Conservation (phyloP, 2,329 filamentous ascomycete species). For the Verticillium albo-atrum region DNA sequence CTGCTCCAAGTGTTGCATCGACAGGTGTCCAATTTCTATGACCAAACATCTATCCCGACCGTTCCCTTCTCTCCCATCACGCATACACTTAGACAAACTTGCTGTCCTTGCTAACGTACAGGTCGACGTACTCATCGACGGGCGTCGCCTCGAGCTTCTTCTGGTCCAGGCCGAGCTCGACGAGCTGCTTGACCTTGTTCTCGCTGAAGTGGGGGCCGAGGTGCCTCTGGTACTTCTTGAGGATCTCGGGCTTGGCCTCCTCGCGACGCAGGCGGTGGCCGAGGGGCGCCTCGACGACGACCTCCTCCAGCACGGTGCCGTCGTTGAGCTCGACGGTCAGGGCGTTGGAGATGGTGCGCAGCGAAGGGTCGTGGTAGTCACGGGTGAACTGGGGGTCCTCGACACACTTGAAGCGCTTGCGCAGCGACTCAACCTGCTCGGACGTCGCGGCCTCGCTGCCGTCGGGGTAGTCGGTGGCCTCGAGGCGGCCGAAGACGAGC, state of each 20-base stretch:
- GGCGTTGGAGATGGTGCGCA: conserved; percentile 96
- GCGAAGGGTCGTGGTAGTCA: conserved; percentile 91
- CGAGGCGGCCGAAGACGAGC: conserved; percentile 91
- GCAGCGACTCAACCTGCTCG: conserved; percentile 81
- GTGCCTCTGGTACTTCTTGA: conserved; percentile 94
- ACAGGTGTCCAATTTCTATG: neutral
- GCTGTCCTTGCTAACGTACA: conserved; percentile 64
- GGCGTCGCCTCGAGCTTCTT: conserved; percentile 74
- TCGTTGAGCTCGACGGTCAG: conserved; percentile 93
- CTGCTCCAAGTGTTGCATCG: neutral
- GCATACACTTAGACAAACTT: conserved; percentile 45
- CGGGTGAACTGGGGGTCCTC: conserved; percentile 92
- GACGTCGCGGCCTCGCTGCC: conserved; percentile 89
- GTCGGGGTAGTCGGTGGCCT: conserved; percentile 90
- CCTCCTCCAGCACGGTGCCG: conserved; percentile 84
- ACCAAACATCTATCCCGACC: neutral
- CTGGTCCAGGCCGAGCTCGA: conserved; percentile 72
- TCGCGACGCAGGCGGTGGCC: conserved; percentile 88
- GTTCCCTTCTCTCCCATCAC: neutral
- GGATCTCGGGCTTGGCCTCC: conserved; percentile 95
- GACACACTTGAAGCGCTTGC: conserved; percentile 91
- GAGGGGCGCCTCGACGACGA: conserved; percentile 88
- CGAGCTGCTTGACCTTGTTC: conserved; percentile 73
- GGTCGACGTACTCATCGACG: conserved; percentile 90
- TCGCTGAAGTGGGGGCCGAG: conserved; percentile 77